Evolutionary conservation across 1,284 basidiomycete genomes (phyloP), one percentile per base, ranked within the genome.

Genomic region (Cryptococcus sp.): DNA sequence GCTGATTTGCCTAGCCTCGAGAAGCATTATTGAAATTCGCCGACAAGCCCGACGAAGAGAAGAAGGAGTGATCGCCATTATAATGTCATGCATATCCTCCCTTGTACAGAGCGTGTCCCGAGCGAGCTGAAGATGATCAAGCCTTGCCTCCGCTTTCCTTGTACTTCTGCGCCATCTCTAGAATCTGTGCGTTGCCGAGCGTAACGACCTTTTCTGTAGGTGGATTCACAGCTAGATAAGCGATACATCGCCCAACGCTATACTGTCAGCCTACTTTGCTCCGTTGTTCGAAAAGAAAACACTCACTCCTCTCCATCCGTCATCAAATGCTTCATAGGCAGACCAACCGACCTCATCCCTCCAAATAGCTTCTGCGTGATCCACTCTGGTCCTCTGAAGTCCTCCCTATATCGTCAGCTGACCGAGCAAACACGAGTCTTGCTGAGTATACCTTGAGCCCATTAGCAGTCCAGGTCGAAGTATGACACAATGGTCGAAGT

Each of bases 11-110:
- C 13, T 78, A 98, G 88, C 94, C 94, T 28, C 85, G 94, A 59
- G 92, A 97, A 77, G 94, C 94, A 3, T 77, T 98, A 57, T 85
- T 98, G 80, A 91, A 86, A 76, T 98, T 94, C 66, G 94, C 93
- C 19, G 78, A 85, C 21, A 72, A 78, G 60, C 83, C 69, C 50
- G 58, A 65, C 48, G 57, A 69, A 50, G 36, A 39, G 14, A 39
- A 39, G 36, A n/a, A 39, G 36, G 36, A 16, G 7, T 16, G 36
- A 39, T 39, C 36, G 36, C 14, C 36, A 39, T 39, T 39, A 39
- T 39, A 39, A 7, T 16, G 36, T 7, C 5, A n/a, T 39, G 28
- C 28, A 28, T 28, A 5, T 4, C 28, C 28, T 11, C 11, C 28
- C 28, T 28, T 28, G 28, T 28, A 28, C 28, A 28, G 5, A 28